phyloP scores from a whole-genome alignment of 202 grass and related monocot genomes.

The Musa balbisiana region DNA sequence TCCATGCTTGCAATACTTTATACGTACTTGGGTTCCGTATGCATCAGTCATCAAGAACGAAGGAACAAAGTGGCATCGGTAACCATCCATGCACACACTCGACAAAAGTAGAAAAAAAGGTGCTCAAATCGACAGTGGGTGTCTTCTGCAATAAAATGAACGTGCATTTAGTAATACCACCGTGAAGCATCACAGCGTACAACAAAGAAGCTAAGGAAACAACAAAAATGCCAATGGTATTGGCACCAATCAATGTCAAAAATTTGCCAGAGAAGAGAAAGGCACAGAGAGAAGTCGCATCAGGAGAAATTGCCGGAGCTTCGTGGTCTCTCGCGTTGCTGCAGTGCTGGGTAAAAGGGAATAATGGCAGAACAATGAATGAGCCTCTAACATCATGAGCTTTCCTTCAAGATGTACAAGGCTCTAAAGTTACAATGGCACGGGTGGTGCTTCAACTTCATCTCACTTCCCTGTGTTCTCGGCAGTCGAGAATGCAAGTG shows the following conservation, averaged over 20 bases:
- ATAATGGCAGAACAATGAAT: too few relatives aligned
- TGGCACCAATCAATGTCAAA: neutral
- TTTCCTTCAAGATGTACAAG: constrained; percentile 24
- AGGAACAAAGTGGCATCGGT: too few relatives aligned
- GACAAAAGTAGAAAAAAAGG: neutral
- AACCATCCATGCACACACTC: too few relatives aligned
- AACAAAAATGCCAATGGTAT: neutral
- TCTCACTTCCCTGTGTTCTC: constrained; percentile 31
- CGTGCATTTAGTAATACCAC: neutral
- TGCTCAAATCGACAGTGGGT: neutral
- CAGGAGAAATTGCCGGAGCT: neutral
- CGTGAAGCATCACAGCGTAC: neutral
- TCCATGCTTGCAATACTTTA: too few relatives aligned
- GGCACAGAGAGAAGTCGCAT: neutral
- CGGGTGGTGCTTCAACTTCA: constrained; percentile 5
- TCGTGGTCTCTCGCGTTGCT: neutral
- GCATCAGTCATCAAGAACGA: too few relatives aligned
- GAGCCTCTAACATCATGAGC: constrained; percentile 24
- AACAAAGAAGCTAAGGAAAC: neutral
- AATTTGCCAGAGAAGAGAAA: neutral
- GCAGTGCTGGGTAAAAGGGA: too few relatives aligned
- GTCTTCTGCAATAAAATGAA: neutral
- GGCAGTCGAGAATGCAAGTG: constrained; percentile 22
- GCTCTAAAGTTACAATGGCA: constrained; percentile 15
- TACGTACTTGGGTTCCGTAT: too few relatives aligned